phyloP scores from a whole-genome alignment of 805 yeast species.

The Zygotorulaspora danielsina region DNA sequence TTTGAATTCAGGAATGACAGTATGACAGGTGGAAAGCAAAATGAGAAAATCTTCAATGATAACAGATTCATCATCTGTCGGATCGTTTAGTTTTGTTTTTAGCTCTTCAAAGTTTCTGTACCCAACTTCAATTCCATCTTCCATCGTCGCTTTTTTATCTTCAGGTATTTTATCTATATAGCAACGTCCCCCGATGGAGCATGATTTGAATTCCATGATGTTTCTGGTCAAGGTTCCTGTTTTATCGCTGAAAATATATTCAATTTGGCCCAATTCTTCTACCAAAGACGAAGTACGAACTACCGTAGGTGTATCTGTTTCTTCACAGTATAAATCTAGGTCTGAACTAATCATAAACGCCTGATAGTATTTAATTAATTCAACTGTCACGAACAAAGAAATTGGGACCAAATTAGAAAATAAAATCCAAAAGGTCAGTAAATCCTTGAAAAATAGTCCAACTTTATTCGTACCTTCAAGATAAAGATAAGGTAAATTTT shows the following conservation, averaged over 20 bases:
- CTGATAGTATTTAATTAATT: conserved; percentile 90
- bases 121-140: conserved; percentile 80
- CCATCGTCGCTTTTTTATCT: conserved; percentile 66
- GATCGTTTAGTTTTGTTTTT: conserved; percentile 42
- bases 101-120: conserved; percentile 66
- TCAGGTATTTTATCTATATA: conserved; percentile 89
- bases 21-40: conserved; percentile 87
- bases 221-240: conserved; percentile 96
- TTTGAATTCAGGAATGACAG: conserved; percentile 88
- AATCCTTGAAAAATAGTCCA: conserved; percentile 74
- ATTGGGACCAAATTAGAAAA: conserved; percentile 98
- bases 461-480: conserved; percentile 64
- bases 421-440: conserved; percentile 92
- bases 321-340: conserved; percentile 84
- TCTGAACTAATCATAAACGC: conserved; percentile 93
- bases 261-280: conserved; percentile 96
- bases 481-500: conserved; percentile 58
- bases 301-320: conserved; percentile 88
- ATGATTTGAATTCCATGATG: conserved; percentile 92
- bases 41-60: conserved; percentile 74
- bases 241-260: conserved; percentile 92
- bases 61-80: conserved; percentile 43
- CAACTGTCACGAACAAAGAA: conserved; percentile 93
- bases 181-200: conserved; percentile 88
- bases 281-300: conserved; percentile 94